These are phyloP conservation scores for Xylaria sp. DNA, from an alignment of 2,329 filamentous ascomycete species.

Conservation along the genomic window DNA sequence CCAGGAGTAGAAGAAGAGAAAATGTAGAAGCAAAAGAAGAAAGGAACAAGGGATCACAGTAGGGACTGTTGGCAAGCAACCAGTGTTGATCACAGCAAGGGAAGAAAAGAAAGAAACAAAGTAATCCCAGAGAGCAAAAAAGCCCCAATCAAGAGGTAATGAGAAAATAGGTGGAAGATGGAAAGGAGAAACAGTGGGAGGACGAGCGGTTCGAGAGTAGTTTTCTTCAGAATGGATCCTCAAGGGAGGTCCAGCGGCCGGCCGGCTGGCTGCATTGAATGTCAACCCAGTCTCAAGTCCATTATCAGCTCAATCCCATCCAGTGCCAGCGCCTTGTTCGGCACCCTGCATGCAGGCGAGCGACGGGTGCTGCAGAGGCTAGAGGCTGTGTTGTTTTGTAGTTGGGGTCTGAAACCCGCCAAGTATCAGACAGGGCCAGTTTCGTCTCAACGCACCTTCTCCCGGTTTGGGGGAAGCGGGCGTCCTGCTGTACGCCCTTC, in stretches of 20 bases:
- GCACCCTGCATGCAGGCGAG: conserved; percentile 3
- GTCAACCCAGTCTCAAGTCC: neutral
- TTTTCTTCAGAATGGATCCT: conserved; percentile 18
- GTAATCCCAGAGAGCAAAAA: conserved; percentile 40
- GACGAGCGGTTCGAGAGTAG: neutral
- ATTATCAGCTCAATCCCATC: conserved; percentile 2
- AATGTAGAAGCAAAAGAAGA: conserved; percentile 28
- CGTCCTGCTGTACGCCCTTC: conserved; percentile 8
- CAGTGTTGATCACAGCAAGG: conserved; percentile 25
- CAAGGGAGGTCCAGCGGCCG: neutral
- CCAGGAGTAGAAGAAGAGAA: conserved; percentile 46
- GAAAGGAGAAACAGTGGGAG: conserved; percentile 34
- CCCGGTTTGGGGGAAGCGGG: conserved; percentile 14
- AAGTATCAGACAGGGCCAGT: conserved; percentile 24
- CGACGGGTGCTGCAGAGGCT: conserved; percentile 54
- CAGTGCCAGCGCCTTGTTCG: conserved; percentile 15
- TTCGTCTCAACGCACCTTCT: conserved; percentile 30
- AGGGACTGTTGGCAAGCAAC: conserved; percentile 36
- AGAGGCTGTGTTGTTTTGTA: conserved; percentile 58
- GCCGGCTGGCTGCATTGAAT: neutral
- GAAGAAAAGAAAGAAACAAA: conserved; percentile 32
- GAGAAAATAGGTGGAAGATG: conserved; percentile 29
- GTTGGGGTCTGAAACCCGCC: conserved; percentile 28
- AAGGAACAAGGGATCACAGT: conserved; percentile 34
- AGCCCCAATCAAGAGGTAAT: conserved; percentile 45